phyloP scores from a whole-genome alignment of 257 asterid genomes.

The Forsythia suspensa region DNA sequence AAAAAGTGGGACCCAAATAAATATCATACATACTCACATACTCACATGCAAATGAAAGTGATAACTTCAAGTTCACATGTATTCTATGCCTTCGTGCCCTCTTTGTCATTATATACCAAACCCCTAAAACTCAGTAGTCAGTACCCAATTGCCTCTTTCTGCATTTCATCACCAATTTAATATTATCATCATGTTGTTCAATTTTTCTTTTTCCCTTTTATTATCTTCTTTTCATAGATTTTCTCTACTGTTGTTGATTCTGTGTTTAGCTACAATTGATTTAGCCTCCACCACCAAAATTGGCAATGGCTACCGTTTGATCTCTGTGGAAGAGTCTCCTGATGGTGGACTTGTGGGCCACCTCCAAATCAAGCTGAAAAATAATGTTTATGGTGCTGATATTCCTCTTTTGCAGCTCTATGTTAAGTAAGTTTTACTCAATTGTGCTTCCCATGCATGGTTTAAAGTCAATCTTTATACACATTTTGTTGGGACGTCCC shows the following conservation, averaged over 20 bases:
- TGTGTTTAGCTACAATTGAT: conserved; percentile 22
- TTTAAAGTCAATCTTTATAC: too few species aligned
- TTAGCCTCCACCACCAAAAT: conserved; percentile 42
- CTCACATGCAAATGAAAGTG: conserved; percentile 37
- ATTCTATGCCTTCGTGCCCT: conserved; percentile 26
- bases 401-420: conserved; percentile 79
- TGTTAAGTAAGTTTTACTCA: conserved; percentile 59
- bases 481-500: too few species aligned
- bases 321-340: conserved; percentile 62
- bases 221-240: conserved; percentile 19
- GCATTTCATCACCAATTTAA: too few species aligned
- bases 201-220: conserved; percentile 13
- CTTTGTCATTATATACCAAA: conserved; percentile 28
- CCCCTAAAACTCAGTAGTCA: conserved; percentile 8
- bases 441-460: background rate
- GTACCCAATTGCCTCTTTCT: conserved; percentile 6
- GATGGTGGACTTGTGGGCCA: conserved; percentile 76
- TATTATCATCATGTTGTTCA: background rate
- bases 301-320: conserved; percentile 75
- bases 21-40: conserved; percentile 13
- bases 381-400: conserved; percentile 72
- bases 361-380: conserved; percentile 73
- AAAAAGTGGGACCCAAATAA: conserved; percentile 22
- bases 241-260: conserved; percentile 19
- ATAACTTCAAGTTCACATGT: conserved; percentile 29